Evolutionary conservation across 257 asterid genomes (phyloP).

Genomic region (Lycium ferocissimum): DNA sequence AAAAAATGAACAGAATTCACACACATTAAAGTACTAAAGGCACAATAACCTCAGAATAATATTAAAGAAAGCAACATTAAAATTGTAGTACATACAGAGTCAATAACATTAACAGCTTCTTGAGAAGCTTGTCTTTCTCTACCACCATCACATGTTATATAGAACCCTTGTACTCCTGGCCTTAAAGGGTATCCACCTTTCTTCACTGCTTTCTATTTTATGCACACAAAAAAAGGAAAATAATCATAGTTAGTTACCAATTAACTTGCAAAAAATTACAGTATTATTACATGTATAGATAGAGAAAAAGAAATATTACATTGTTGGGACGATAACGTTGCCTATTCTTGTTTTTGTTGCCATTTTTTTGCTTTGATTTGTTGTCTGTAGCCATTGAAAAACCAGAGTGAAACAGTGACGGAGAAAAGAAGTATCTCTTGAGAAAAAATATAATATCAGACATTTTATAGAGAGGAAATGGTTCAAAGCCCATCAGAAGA

Average conservation of each 20-base stretch:
- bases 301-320: conserved; percentile 42
- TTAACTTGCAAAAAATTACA: not conserved
- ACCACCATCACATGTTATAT: conserved; percentile 97
- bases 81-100: conserved; percentile 57
- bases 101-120: conserved; percentile 91
- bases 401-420: not conserved
- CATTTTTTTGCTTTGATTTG: conserved; percentile 50
- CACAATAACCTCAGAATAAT: not conserved
- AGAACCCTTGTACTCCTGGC: conserved; percentile 93
- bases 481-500: not conserved
- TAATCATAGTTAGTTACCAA: conserved; percentile 23
- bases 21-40: not conserved
- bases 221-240: not conserved
- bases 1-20: not conserved
- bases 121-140: conserved; percentile 81
- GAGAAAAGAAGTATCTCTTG: not conserved
- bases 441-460: not conserved
- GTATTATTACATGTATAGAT: not conserved
- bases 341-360: conserved; percentile 63
- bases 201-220: conserved; percentile 71
- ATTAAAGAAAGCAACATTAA: not conserved
- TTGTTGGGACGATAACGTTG: conserved; percentile 74
- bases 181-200: conserved; percentile 83
- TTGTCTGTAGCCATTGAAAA: conserved; percentile 68
- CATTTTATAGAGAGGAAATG: not conserved